These are phyloP conservation scores for Themeda triandra DNA, from an alignment of 176 grass and related monocot genomes.

Conservation along the genomic window DNA sequence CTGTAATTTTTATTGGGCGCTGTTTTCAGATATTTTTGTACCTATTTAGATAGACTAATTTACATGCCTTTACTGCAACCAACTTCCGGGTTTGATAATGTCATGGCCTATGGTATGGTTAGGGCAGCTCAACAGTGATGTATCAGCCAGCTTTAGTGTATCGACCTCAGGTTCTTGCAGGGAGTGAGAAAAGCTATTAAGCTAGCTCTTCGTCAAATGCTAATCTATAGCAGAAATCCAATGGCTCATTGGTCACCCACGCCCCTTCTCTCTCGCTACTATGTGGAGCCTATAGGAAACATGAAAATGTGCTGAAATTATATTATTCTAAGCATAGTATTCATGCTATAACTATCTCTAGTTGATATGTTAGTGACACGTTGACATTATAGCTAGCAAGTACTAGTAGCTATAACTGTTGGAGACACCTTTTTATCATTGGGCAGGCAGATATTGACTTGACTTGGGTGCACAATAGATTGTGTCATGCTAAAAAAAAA, in stretches of 20 bases:
- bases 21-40: not conserved
- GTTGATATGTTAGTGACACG: not conserved
- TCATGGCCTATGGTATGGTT: not conserved
- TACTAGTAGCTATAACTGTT: not conserved
- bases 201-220: not conserved
- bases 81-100: not conserved
- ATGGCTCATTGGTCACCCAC: not conserved
- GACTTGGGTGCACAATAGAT: not conserved
- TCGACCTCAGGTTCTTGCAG: not conserved
- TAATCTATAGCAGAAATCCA: not conserved
- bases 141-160: not conserved
- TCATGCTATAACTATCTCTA: not conserved
- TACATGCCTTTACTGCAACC: not conserved
- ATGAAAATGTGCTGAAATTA: not conserved
- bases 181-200: not conserved
- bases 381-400: not conserved
- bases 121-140: not conserved
- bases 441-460: not conserved
- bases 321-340: not conserved
- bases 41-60: not conserved
- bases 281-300: not conserved
- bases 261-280: not conserved
- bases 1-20: not conserved
- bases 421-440: not conserved
- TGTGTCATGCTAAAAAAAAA: not conserved